Evolutionary conservation across 495 filamentous ascomycete species (phyloP), one percentile per base, ranked within the genome.

Genomic region (Aspergillus egyptiacus): DNA sequence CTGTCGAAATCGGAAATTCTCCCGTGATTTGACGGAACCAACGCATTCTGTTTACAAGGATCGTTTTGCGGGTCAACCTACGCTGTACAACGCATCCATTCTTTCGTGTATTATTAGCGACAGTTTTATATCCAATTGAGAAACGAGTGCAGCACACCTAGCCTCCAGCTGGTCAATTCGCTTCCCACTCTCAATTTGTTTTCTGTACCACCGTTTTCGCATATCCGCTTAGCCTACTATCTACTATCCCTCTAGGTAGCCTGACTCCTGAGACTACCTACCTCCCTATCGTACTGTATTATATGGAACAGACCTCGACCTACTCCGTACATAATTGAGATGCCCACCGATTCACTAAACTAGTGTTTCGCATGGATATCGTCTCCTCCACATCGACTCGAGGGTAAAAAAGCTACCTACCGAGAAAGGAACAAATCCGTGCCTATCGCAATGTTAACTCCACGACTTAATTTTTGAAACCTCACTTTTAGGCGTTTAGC

Each of bases 391-490:
- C 10, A 3, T 31, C 9, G 3, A 8, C 28, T 10, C 28, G n/a
- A 10, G 3, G 2, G 3, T 43, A 47, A 9, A 5, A 27, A 20
- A 28, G 27, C 32, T 28, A 11, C 20, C 17, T 42, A 25, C 38
- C 20, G 6, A 23, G 4, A 3, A 6, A 31, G 10, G 28, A 13
- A 31, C 3, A 2, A 31, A 25, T 10, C 2, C n/a, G 6, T 37
- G 32, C 31, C 32, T 28, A 47, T 47, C 32, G 32, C 19, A 47
- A 47, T 47, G 22, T 37, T n/a, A 27, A 25, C 37, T 13, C 22
- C 10, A 4, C 8, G 5, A 10, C 5, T 27, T 5, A 27, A 27
- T 27, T 6, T 31, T 36, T 47, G n/a, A n/a, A n/a, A n/a, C n/a
- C n/a, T n/a, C n/a, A n/a, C n/a, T n/a, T n/a, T n/a, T n/a, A n/a